Conservation (phyloP, 169 alveolate genomes). For the Plasmodium knowlesi region DNA sequence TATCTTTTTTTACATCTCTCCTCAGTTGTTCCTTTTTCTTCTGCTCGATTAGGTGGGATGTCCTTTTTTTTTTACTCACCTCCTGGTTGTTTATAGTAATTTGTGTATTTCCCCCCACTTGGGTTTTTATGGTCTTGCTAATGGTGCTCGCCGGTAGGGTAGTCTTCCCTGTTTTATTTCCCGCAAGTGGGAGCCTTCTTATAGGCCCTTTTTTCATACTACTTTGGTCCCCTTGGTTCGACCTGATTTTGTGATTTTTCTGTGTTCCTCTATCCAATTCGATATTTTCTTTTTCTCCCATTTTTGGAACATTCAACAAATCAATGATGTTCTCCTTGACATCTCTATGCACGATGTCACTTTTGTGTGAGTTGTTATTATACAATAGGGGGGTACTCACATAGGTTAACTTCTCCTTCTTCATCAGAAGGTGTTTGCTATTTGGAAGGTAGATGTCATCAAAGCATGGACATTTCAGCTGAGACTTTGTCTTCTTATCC, state of each 20-base stretch:
- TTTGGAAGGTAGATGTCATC: constrained; percentile 68
- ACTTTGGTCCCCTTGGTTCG: background rate
- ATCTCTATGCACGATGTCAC: constrained; percentile 46
- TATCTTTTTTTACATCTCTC: background rate
- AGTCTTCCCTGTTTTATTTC: background rate
- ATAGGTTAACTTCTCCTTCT: constrained; percentile 23
- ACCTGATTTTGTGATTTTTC: background rate
- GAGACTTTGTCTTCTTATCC: background rate
- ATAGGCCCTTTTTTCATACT: background rate
- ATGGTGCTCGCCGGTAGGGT: background rate
- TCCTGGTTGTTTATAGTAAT: background rate
- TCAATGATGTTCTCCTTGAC: constrained; percentile 41
- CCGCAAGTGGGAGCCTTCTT: background rate
- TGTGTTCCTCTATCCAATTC: background rate
- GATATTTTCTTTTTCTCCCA: background rate
- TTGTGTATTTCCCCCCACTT: background rate
- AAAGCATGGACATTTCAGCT: constrained; percentile 40
- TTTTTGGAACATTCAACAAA: constrained; percentile 44
- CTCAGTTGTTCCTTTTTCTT: background rate
- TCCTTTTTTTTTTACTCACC: background rate
- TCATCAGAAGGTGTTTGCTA: constrained; percentile 18
- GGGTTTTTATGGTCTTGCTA: background rate
- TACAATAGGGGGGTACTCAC: background rate
- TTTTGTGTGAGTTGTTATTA: background rate
- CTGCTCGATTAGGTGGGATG: background rate